Base-by-base conservation (phyloP, 2,329 filamentous ascomycete genomes). In the Fusarium veterinarium region DNA sequence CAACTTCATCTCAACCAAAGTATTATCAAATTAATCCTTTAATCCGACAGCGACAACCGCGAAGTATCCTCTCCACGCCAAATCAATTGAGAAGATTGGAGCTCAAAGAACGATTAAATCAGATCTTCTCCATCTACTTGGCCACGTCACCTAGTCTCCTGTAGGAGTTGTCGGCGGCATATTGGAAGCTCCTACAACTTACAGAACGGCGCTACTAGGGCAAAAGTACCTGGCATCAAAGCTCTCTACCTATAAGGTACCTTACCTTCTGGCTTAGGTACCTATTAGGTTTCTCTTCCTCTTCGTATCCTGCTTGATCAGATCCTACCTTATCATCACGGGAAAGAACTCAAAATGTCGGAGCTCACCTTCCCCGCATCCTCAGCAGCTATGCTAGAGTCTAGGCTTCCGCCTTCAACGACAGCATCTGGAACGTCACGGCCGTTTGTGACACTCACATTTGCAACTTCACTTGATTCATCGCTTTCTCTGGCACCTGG, bases 401-500 rank as follows among this genome's bases (percentile, higher is more conserved):
- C 77, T 37, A 80, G 80, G 25, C 76, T 84, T 11, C 82, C 83
- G 2, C 66, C 64, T 12, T 31, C 31, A 35, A 19, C 63, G 35
- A 19, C 51, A 5, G 35, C 49, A 4, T 28, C 58, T n/a, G 40
- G 53, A 33, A 33, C 64, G 12, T 44, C 66, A 4, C 75, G 79
- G 14, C 85, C 85, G 16, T 89, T 88, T 79, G 88, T 94, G 55
- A 98, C 95, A 5, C 86, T 98, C 44, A 98, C 95, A 17, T 98
- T 95, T 81, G 95, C 96, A 28, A 92, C 92, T 11, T 98, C 95
- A 8, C 91, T 99, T 74, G 95, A 98, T 83, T 92, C 92, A 44
- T 89, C 91, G 60, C 87, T 97, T 56, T 90, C 95, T 4, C 87
- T 95, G 33, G 87, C 91, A 0, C 94, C 94, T 0, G 95, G 95